Conservation (phyloP, 2,329 filamentous ascomycete species). For the Fusarium udum region DNA sequence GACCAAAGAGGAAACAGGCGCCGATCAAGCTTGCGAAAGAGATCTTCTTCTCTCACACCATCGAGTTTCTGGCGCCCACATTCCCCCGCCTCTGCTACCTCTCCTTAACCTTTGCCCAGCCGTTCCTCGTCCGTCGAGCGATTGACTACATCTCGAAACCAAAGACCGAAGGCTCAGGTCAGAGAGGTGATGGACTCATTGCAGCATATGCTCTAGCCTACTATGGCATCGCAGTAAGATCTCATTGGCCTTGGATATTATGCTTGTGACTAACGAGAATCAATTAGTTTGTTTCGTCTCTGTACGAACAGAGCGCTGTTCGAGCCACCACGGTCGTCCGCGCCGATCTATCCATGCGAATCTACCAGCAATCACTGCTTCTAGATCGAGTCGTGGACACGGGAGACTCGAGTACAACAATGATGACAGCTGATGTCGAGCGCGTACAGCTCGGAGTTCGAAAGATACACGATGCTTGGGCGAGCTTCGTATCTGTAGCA, state of each 20-base stretch:
- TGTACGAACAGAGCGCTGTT: background rate
- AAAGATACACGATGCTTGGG: background rate
- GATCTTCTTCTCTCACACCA: background rate
- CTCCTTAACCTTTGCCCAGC: background rate
- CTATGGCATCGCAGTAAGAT: background rate
- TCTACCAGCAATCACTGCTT: background rate
- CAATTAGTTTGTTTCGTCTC: background rate
- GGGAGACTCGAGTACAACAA: background rate
- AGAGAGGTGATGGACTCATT: background rate
- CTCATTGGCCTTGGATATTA: accelerated
- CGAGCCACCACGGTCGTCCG: background rate
- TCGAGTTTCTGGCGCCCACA: background rate
- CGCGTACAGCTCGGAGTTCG: background rate
- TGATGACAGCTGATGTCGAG: background rate
- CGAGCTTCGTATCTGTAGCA: background rate
- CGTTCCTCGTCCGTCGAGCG: background rate
- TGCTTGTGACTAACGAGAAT: accelerated
- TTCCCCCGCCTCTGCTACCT: background rate
- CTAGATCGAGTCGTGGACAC: background rate
- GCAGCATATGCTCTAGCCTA: background rate
- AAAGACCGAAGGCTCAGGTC: background rate
- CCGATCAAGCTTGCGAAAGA: background rate
- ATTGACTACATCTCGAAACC: background rate
- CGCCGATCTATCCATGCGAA: background rate
- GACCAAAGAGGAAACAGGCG: background rate